These are phyloP conservation scores for Plasmodium relictum DNA, from an alignment of 169 alveolate species.

Conservation along the genomic window DNA sequence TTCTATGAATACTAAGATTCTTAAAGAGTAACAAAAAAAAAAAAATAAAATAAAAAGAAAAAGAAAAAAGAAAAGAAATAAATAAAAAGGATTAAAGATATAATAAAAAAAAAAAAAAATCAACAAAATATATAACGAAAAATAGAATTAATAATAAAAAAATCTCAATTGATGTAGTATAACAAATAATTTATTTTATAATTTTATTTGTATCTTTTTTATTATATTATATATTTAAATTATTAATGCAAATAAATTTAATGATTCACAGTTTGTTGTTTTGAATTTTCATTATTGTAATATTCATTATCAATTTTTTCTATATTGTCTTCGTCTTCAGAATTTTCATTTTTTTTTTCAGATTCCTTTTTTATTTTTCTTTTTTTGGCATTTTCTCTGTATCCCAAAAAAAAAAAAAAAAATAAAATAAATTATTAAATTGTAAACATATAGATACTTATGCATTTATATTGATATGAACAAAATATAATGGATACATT, in stretches of 20 bases:
- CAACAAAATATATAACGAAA: too few species aligned
- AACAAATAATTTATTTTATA: too few species aligned
- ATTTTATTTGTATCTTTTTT: too few species aligned
- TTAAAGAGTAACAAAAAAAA: too few species aligned
- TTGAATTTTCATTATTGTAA: conserved; percentile 45
- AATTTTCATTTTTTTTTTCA: conserved; percentile 6
- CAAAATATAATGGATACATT: not conserved
- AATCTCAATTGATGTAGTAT: too few species aligned
- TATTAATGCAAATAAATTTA: conserved; percentile 15
- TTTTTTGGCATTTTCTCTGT: conserved; percentile 75
- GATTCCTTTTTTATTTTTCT: conserved; percentile 65
- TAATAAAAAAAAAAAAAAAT: too few species aligned
- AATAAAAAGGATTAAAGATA: too few species aligned
- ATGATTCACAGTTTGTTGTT: conserved; percentile 23
- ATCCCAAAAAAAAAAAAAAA: conserved; percentile 11
- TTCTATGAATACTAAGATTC: too few species aligned
- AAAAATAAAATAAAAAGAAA: too few species aligned
- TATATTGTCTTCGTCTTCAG: conserved; percentile 34
- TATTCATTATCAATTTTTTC: conserved; percentile 26
- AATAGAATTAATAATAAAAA: too few species aligned
- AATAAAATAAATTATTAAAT: not conserved
- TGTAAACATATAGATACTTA: not conserved
- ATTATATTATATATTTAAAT: too few species aligned
- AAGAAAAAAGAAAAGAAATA: too few species aligned
- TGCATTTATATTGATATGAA: conserved; percentile 4